A percentile compares a stretch with the other conserved stretches of the same genome.
Conservation (phyloP, 2,329 filamentous ascomycete genomes). For the Colletotrichum gigasporum region DNA sequence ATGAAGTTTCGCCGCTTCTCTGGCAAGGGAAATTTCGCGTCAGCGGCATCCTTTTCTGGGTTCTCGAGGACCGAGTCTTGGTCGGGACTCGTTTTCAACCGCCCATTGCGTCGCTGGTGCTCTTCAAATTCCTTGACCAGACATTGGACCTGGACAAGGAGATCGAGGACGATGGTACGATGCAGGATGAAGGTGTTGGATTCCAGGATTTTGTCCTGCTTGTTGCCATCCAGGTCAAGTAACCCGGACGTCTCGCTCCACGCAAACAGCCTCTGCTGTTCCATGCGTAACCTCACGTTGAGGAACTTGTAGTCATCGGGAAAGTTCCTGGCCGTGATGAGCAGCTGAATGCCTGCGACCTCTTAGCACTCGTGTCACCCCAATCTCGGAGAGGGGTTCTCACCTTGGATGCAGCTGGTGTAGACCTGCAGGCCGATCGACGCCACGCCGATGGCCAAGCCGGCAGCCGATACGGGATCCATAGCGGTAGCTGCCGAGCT, state of each 20-base stretch:
- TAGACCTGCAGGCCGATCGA: constrained; percentile 57
- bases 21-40: constrained; percentile 55
- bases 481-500: constrained; percentile 36
- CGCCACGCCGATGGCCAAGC: constrained; percentile 55
- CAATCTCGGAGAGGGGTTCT: neutral
- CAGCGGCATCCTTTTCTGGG: constrained; percentile 54
- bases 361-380: neutral
- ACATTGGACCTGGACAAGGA: constrained; percentile 57
- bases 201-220: constrained; percentile 51
- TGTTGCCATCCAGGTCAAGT: constrained; percentile 52
- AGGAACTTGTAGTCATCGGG: constrained; percentile 59
- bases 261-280: constrained; percentile 59
- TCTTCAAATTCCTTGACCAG: constrained; percentile 57
- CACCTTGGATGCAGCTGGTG: constrained; percentile 54
- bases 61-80: constrained; percentile 44
- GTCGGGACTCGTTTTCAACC: constrained; percentile 46
- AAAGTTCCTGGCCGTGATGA: constrained; percentile 57
- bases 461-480: constrained; percentile 54
- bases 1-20: constrained; percentile 52
- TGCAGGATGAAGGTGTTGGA: constrained; percentile 59
- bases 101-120: constrained; percentile 49
- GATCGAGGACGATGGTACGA: constrained; percentile 57
- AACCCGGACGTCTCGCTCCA: constrained; percentile 61
- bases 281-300: constrained; percentile 58
- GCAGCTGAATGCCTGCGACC: constrained; percentile 53